These are phyloP conservation scores for Boletellus emodensis DNA, from an alignment of 768 basidiomycete species.

Conservation along the genomic window DNA sequence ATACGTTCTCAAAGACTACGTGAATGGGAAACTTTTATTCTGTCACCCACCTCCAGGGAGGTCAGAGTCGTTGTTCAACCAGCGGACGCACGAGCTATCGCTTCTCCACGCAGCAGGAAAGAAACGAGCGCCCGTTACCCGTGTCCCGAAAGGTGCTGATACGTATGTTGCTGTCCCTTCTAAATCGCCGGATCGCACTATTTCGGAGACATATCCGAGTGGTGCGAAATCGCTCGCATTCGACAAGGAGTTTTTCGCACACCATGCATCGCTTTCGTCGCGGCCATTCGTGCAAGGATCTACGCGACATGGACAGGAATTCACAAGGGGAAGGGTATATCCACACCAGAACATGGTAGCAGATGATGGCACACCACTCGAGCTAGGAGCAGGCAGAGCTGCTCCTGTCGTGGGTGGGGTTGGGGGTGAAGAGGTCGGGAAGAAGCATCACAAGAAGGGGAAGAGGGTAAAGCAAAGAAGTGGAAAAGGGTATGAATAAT, in stretches of 20 bases:
- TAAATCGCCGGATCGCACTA: constrained; percentile 15
- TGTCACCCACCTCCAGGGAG: constrained; percentile 84
- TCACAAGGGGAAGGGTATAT: constrained; percentile 62
- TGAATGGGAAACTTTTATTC: constrained; percentile 88
- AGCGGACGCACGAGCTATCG: constrained; percentile 56
- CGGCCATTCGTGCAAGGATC: constrained; percentile 65
- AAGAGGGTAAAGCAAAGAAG: constrained; percentile 85
- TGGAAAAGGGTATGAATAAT: constrained; percentile 85
- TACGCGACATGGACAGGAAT: constrained; percentile 51
- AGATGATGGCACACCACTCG: constrained; percentile 69
- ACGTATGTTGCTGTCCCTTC: constrained; percentile 56
- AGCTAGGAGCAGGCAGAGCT: constrained; percentile 32
- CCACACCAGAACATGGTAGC: constrained; percentile 83
- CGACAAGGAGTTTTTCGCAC: constrained; percentile 81
- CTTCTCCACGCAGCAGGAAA: constrained; percentile 62
- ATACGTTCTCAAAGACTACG: constrained; percentile 93
- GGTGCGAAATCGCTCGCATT: constrained; percentile 60
- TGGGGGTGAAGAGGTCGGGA: constrained; percentile 41
- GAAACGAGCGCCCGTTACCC: constrained; percentile 84
- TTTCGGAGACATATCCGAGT: constrained; percentile 29
- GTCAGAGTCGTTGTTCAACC: constrained; percentile 69
- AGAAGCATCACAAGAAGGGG: constrained; percentile 84
- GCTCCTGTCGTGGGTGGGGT: constrained; percentile 39
- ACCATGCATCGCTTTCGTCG: constrained; percentile 45
- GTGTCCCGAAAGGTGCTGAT: constrained; percentile 79